Conservation (phyloP, 768 basidiomycete genomes). For the Neoboletus brunneissimus region DNA sequence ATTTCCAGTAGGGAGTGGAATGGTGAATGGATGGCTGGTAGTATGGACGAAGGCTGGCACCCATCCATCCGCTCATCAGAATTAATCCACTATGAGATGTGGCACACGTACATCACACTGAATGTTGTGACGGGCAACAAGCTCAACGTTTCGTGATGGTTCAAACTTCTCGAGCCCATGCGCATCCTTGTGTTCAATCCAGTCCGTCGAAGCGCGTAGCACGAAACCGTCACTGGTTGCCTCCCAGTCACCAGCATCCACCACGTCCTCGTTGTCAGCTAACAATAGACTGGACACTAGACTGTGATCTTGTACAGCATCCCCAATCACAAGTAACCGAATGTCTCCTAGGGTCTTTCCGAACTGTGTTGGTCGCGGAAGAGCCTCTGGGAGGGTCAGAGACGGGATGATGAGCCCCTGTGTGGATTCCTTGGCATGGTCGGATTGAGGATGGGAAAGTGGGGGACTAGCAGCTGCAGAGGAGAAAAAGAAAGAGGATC, state of each 20-base stretch:
- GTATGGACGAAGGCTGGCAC: conserved; percentile 33
- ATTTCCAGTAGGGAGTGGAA: conserved; percentile 54
- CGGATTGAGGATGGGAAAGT: conserved; percentile 44
- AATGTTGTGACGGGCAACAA: conserved; percentile 47
- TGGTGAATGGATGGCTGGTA: conserved; percentile 51
- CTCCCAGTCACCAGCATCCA: conserved; percentile 62
- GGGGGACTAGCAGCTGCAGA: conserved; percentile 68
- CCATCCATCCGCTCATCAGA: conserved; percentile 7
- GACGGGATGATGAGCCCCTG: conserved; percentile 70
- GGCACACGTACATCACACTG: conserved; percentile 43
- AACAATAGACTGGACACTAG: conserved; percentile 49
- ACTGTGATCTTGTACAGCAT: conserved; percentile 31
- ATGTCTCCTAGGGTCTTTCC: conserved; percentile 68
- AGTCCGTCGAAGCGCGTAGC: conserved; percentile 64
- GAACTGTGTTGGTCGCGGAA: conserved; percentile 62
- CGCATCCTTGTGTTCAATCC: conserved; percentile 63
- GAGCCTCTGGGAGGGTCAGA: conserved; percentile 55
- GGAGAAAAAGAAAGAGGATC: conserved; percentile 77
- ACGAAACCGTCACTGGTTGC: conserved; percentile 42
- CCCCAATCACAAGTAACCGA: conserved; percentile 53
- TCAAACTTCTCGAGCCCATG: conserved; percentile 68
- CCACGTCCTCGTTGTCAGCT: conserved; percentile 65
- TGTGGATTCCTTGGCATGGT: conserved; percentile 38
- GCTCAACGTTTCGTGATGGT: conserved; percentile 61
- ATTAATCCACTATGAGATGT: neutral